A percentile compares a stretch with the other conserved stretches of the same genome.
Evolutionary conservation across 495 filamentous ascomycete genomes (phyloP).

Genomic region (Diplogelasinospora grovesii): DNA sequence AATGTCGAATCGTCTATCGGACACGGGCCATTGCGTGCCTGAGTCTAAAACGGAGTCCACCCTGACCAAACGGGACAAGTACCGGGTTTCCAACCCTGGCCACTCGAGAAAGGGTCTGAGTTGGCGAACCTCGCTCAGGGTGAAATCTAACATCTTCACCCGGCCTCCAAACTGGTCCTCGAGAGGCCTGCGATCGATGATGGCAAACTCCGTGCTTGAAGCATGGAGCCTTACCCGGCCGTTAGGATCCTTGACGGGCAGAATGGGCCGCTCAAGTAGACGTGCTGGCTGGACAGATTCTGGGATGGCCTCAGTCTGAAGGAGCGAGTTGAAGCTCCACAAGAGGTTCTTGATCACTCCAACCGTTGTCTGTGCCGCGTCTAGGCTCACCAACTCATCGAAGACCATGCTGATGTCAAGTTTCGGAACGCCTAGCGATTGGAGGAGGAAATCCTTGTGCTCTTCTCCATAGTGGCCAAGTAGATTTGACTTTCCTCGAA

Average conservation of each 20-base stretch:
- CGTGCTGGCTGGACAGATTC: not conserved
- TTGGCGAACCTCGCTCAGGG: constrained; percentile 21
- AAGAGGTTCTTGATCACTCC: not conserved
- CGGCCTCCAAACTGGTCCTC: constrained; percentile 16
- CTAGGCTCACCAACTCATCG: constrained; percentile 23
- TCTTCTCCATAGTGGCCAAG: constrained; percentile 17
- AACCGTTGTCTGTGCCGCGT: not conserved
- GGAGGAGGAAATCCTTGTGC: constrained; percentile 28
- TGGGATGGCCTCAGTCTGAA: not conserved
- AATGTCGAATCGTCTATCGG: constrained; percentile 19
- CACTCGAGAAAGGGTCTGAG: constrained; percentile 29
- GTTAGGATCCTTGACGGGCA: constrained; percentile 1
- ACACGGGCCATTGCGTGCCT: constrained; percentile 13
- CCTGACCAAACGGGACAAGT: constrained; percentile 27
- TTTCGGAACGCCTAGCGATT: constrained; percentile 20
- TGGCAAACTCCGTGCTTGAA: constrained; percentile 20
- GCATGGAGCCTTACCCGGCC: constrained; percentile 8
- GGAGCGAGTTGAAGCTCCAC: constrained; percentile 1
- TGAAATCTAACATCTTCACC: constrained; percentile 32
- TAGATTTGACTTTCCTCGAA: constrained; percentile 21
- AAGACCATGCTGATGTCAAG: constrained; percentile 26
- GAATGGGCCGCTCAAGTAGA: constrained; percentile 1
- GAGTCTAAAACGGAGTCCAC: constrained; percentile 24
- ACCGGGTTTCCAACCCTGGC: constrained; percentile 24
- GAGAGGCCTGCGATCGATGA: constrained; percentile 29